Base-by-base conservation (phyloP, 2,329 filamentous ascomycete species). In the Teratosphaeria zuluensis region DNA sequence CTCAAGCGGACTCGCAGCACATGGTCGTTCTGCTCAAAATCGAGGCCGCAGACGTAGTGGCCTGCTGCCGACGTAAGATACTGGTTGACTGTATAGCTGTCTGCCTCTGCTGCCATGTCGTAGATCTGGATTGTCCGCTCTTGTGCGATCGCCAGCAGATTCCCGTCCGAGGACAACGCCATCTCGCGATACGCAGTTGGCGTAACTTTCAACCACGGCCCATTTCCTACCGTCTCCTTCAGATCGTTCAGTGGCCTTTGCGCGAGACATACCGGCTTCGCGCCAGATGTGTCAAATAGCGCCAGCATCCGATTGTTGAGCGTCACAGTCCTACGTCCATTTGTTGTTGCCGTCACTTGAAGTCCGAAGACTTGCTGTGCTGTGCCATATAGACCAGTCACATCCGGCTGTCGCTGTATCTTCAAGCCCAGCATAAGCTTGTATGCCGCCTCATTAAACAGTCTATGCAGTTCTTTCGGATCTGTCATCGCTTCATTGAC, bases 71-170 rank as follows among this genome's bases (percentile, higher is more conserved):
- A 66, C 8, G 63, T 59, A 51, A 72, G 59, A 58, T 70, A 69
- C 31, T 70, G 64, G 52, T 69, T 69, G 8, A 71, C 64, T 3
- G 69, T 70, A 46, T 66, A 67, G 35, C 66, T 69, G 54, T 71
- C 66, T 2, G 66, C 56, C 12, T 65, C 63, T 8, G 64, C 65
- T 6, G 56, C 53, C n/a, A 73, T 57, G 53, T 73, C 66, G 63
- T 71, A 71, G 14, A 73, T 66, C 56, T 73, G 70, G 16, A 72
- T 66, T 2, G 66, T 70, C 21, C 70, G 63, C 58, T 72, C 70
- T 33, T 69, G 66, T 11, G 70, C 70, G 9, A 73, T 62, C 3
- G 71, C 71, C 8, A 73, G 64, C 54, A 73, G 46, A 21, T 56
- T 64, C 5, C 69, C 69, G 52, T 70, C 62, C 1, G 64, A 64